phyloP scores from a whole-genome alignment of 129 eudicot genomes.

The Helichrysum umbraculigerum region DNA sequence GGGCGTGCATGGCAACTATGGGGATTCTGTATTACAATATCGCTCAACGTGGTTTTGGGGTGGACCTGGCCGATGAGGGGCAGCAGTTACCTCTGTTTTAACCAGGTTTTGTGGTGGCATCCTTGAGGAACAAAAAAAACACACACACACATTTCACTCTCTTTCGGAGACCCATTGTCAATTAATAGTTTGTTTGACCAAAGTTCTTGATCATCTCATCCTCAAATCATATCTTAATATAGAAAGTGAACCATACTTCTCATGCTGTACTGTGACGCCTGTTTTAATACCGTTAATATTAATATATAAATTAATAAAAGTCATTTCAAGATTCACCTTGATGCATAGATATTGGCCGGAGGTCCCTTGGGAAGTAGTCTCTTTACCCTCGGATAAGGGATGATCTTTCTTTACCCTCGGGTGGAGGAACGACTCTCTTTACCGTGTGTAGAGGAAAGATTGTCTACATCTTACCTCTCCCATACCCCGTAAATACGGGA shows the following conservation, averaged over 20 bases:
- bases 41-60: constrained; percentile 69
- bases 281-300: too few relatives aligned
- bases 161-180: neutral
- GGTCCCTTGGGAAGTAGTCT: too few relatives aligned
- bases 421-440: too few relatives aligned
- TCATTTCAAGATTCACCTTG: too few relatives aligned
- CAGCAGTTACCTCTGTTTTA: constrained; percentile 33
- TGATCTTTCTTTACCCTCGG: too few relatives aligned
- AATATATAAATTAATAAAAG: too few relatives aligned
- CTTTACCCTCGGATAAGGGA: too few relatives aligned
- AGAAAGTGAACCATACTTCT: neutral
- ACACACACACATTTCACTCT: neutral
- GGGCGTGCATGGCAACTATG: constrained; percentile 96
- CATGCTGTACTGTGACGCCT: too few relatives aligned
- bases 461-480: too few relatives aligned
- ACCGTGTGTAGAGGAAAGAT: too few relatives aligned
- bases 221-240: neutral
- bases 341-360: too few relatives aligned
- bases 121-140: neutral
- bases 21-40: constrained; percentile 78
- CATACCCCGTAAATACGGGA: too few relatives aligned
- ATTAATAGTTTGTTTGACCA: neutral
- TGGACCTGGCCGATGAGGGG: constrained; percentile 48
- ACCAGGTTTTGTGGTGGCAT: neutral
- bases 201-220: neutral